These are phyloP conservation scores for Agastache rugosa DNA, from an alignment of 257 asterid genomes.

Conservation along the genomic window DNA sequence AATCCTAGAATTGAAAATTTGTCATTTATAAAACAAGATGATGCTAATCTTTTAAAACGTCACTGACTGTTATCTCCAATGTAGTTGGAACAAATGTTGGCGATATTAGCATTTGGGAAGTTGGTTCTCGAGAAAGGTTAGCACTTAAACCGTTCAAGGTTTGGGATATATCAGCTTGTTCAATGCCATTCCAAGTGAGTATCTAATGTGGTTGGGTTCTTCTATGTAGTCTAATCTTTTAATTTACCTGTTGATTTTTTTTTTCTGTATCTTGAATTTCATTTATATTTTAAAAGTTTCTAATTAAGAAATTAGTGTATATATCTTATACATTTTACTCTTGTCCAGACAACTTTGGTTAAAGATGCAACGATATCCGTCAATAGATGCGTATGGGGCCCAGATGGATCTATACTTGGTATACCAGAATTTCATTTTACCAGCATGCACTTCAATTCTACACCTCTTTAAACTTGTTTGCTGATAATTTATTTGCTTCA, in stretches of 20 bases:
- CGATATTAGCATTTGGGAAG: slow-evolving; percentile 98
- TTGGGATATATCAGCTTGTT: slow-evolving; percentile 86
- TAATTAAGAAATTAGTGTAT: slow-evolving; percentile 1
- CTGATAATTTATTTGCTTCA: slow-evolving; percentile 36
- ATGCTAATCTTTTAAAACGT: slow-evolving; percentile 15
- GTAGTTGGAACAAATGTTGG: slow-evolving; percentile 99
- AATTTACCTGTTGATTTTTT: slow-evolving; percentile 2
- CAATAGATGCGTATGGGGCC: slow-evolving; percentile 93
- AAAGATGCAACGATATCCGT: slow-evolving; percentile 90
- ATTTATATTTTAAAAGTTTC: slow-evolving; percentile 7
- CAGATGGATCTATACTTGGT: slow-evolving; percentile 98
- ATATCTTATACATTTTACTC: slow-evolving; percentile 24
- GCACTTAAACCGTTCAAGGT: slow-evolving; percentile 87
- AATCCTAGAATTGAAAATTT: slow-evolving; percentile 24
- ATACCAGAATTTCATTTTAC: slow-evolving; percentile 34
- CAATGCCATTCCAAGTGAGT: slow-evolving; percentile 91
- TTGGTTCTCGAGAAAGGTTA: slow-evolving; percentile 89
- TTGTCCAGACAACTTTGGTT: slow-evolving; percentile 79
- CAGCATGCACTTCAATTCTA: slow-evolving; percentile 19
- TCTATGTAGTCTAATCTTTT: slow-evolving; percentile 13
- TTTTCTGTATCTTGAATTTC: slow-evolving; percentile 2
- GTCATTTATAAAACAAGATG: slow-evolving; percentile 18
- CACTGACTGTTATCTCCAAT: slow-evolving; percentile 25
- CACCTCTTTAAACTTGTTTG: slow-evolving; percentile 18
- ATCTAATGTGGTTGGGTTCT: slow-evolving; percentile 33